phyloP scores from a whole-genome alignment of 768 basidiomycete species.

The Austroboletus eburneus region DNA sequence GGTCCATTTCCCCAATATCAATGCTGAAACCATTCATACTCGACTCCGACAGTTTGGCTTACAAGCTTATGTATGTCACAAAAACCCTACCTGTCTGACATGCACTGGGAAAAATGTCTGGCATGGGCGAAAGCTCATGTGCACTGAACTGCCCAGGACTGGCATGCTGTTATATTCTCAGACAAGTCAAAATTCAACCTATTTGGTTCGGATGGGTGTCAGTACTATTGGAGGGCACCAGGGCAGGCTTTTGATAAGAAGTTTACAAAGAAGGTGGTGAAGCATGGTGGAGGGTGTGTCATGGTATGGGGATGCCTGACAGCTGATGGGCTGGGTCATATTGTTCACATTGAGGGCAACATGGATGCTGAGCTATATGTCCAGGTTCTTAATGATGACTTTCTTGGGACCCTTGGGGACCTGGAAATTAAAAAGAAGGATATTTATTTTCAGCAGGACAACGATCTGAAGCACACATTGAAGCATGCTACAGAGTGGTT shows the following conservation, averaged over 20 bases:
- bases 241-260: constrained; percentile 22
- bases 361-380: constrained; percentile 25
- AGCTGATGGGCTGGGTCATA: too few relatives aligned
- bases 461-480: constrained; percentile 36
- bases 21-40: too few relatives aligned
- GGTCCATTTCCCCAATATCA: too few relatives aligned
- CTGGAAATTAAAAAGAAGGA: constrained; percentile 12
- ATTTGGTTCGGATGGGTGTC: constrained; percentile 34
- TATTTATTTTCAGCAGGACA: constrained; percentile 35
- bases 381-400: constrained; percentile 27
- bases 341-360: constrained; percentile 30
- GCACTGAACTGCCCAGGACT: constrained; percentile 28
- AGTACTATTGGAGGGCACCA: constrained; percentile 23
- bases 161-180: constrained; percentile 27
- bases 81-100: constrained; percentile 20
- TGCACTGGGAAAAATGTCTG: constrained; percentile 15
- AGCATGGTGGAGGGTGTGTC: constrained; percentile 36
- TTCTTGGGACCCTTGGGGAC: constrained; percentile 26
- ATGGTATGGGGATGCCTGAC: too few relatives aligned
- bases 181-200: constrained; percentile 34
- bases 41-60: too few relatives aligned
- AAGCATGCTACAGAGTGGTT: too few relatives aligned
- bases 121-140: too few relatives aligned
- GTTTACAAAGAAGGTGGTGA: constrained; percentile 27
- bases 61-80: neutral